phyloP scores from a whole-genome alignment of 768 basidiomycete genomes.

The Rubroboletus pulcherrimus region DNA sequence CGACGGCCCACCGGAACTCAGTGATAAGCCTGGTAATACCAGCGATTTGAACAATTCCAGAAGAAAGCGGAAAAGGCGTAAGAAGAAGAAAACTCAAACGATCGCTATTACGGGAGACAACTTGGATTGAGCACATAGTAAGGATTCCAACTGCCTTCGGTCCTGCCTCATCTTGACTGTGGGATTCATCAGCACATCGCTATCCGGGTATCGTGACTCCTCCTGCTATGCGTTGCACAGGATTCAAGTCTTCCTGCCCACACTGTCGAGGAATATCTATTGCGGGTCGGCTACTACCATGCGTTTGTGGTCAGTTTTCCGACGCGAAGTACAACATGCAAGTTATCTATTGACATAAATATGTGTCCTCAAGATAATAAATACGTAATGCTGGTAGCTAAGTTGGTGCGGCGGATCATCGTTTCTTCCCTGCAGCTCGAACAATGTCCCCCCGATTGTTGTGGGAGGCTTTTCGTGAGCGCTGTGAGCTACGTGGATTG shows the following conservation, averaged over 20 bases:
- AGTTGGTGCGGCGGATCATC: not conserved
- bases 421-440: slow-evolving; percentile 6
- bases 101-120: slow-evolving; percentile 20
- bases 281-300: not conserved
- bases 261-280: not conserved
- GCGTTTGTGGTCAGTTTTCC: not conserved
- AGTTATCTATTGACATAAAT: slow-evolving; percentile 21
- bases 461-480: slow-evolving; percentile 20
- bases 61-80: slow-evolving; percentile 53
- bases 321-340: not conserved
- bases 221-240: not conserved
- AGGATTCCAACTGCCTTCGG: not conserved
- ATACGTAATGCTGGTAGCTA: slow-evolving; percentile 11
- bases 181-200: slow-evolving; percentile 3
- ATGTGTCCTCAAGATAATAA: slow-evolving; percentile 11
- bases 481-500: slow-evolving; percentile 9
- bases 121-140: slow-evolving; percentile 16
- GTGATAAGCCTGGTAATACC: slow-evolving; percentile 12
- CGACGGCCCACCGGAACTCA: slow-evolving; percentile 40
- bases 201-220: not conserved
- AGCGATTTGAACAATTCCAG: slow-evolving; percentile 34
- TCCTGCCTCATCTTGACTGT: not conserved
- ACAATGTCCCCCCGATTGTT: slow-evolving; percentile 8
- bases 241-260: not conserved
- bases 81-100: slow-evolving; percentile 47